Evolutionary conservation across 192 early-diverging fungal species (phyloP), one percentile per base, ranked within the genome.

Genomic region (Coemansia sp.): DNA sequence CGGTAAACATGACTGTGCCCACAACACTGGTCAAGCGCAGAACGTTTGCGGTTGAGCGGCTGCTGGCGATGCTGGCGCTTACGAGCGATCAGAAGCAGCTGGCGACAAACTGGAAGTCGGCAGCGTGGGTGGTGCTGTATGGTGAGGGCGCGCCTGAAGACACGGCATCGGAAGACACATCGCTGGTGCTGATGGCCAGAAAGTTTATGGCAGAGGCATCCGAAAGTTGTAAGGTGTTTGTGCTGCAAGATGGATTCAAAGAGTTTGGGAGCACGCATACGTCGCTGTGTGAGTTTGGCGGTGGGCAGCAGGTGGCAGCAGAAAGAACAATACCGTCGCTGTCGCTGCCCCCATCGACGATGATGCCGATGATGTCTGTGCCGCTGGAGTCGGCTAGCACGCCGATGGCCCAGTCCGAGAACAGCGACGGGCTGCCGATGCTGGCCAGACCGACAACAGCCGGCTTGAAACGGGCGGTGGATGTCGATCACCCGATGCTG

Each of bases 21-120:
- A 88, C 85, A 14, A 93, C 90, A 17, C 82, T 94, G 32, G 75
- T 93, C 41, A 87, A 87, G 62, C 73, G 92, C 53, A 67, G 76
- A 48, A 84, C 83, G 14, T 89, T 85, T 60, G 83, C 87, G 1
- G 70, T 89, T 11, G 87, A 90, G 55, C 85, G 84, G 64, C 70
- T 93, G 57, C 76, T 82, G 35, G 79, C 76, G 56, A 82, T 85
- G 24, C 70, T 89, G 56, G 61, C 39, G 48, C 83, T 83, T 3
- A 67, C 76, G 21, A 86, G 89, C 10, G 60, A 62, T 6, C 83
- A 86, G 47, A 74, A 70, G 29, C 64, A 73, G 6, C 59, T 67
- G n/a, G 72, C 86, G n/a, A 64, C 76, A 0, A 55, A 67, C 15
- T 90, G 89, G 89, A 67, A 76, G 27, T 59, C 68, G 17, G 85